Base-by-base conservation (phyloP, 768 basidiomycete species). In the Coprinellus micaceus region DNA sequence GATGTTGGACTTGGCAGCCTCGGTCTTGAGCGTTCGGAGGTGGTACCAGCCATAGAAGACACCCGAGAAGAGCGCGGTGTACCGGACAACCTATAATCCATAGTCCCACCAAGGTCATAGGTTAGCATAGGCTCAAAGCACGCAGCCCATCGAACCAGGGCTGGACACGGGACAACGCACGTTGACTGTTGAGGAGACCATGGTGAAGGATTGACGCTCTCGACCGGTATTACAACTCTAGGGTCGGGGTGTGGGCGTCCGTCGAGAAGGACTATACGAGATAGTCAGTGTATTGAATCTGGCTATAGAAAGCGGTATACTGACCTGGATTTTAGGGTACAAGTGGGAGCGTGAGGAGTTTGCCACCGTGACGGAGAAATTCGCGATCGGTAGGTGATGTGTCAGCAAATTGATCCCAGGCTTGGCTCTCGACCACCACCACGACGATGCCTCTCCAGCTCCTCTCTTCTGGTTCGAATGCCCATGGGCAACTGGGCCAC, bases 31-130 rank as follows among this genome's bases (percentile, higher is more conserved):
- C 66, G 94, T 89, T 66, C 89, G 85, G 67, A 90, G 89, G 79
- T 98, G 95, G 67, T 85, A 84, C 71, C 95, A 86, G 68, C 96
- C 96, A 71, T 98, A 98, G 69, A 85, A 73, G 62, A 96, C 82
- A 68, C 96, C 96, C 41, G 85, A 80, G 61, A 88, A 74, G 63
- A 99, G 84, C 50, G 95, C 94, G 19, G 93, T 87, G 74, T 96
- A 98, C 67, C 96, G 91, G 66, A 89, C 88, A 71, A 96, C 96
- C 96, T 95, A 70, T 45, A 46, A 25, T 9, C 36, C 9, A 9
- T 9, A 37, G 36, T 9, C 9, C 36, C 40, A 60, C 30, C n/a
- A n/a, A 37, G 37, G 19, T 47, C 39, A n/a, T n/a, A 47, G 28
- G 13, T 22, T 56, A 17, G 51, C 49, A 7, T 24, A 25, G 50